These are phyloP conservation scores for Xylaria digitata DNA, from an alignment of 2,329 filamentous ascomycete species.

Conservation along the genomic window DNA sequence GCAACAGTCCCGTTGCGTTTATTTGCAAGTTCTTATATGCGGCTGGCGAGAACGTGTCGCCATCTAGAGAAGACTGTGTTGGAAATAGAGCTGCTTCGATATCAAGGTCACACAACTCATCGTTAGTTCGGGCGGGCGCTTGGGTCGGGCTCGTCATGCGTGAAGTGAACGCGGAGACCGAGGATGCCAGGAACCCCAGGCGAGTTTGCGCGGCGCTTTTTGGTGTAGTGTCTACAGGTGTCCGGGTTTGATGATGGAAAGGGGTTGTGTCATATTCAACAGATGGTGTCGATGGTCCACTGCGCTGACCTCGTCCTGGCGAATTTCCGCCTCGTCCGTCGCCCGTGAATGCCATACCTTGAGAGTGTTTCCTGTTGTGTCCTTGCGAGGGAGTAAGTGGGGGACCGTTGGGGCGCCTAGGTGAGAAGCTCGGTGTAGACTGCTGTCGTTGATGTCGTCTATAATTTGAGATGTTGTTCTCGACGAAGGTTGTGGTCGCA, in stretches of 20 bases:
- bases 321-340: constrained; percentile 52
- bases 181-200: constrained; percentile 60
- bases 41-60: constrained; percentile 67
- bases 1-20: constrained; percentile 66
- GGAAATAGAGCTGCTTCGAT: constrained; percentile 67
- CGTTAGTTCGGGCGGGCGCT: constrained; percentile 52
- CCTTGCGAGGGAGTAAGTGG: constrained; percentile 37
- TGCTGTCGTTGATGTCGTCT: constrained; percentile 48
- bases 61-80: constrained; percentile 52
- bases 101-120: constrained; percentile 67
- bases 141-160: constrained; percentile 50
- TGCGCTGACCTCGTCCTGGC: constrained; percentile 50
- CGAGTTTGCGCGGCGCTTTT: constrained; percentile 54
- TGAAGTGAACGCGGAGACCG: constrained; percentile 58
- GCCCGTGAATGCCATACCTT: constrained; percentile 58
- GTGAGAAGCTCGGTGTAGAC: constrained; percentile 40
- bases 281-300: constrained; percentile 45
- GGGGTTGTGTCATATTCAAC: constrained; percentile 48
- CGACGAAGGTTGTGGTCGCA: constrained; percentile 27
- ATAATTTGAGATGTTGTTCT: constrained; percentile 32
- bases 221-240: constrained; percentile 47
- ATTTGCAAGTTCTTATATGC: constrained; percentile 71
- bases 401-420: constrained; percentile 32
- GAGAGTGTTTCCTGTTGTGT: constrained; percentile 40
- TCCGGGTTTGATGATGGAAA: constrained; percentile 48